Conservation (phyloP, 192 early-diverging fungal species). For the Entomortierella lignicola region DNA sequence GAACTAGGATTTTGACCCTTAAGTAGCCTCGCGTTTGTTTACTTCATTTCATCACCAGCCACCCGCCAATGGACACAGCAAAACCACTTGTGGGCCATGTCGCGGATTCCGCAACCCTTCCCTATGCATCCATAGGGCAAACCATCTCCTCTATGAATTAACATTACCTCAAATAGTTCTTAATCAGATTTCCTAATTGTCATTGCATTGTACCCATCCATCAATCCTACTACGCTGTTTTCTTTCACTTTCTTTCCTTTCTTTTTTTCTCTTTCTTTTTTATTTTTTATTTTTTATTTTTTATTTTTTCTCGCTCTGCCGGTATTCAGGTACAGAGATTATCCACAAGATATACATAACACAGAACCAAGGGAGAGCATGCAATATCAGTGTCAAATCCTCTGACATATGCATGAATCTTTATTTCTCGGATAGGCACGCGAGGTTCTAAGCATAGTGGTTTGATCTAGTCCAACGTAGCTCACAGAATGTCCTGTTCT, state of each 20-base stretch:
- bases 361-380: not conserved
- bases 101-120: too few species aligned
- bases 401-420: not conserved
- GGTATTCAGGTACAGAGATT: not conserved
- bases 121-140: too few species aligned
- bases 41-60: too few species aligned
- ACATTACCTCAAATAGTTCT: too few species aligned
- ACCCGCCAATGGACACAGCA: too few species aligned
- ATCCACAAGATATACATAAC: not conserved
- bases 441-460: too few species aligned
- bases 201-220: too few species aligned
- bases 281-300: not conserved
- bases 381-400: not conserved
- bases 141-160: too few species aligned
- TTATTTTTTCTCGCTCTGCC: not conserved
- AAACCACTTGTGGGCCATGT: too few species aligned
- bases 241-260: not conserved
- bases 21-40: too few species aligned
- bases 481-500: constrained; percentile 31
- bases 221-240: not conserved
- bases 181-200: too few species aligned
- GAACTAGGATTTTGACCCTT: too few species aligned
- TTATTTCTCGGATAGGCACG: not conserved
- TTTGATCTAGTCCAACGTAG: not conserved
- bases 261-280: not conserved